Conservation (phyloP, 2,329 filamentous ascomycete genomes). For the Ceratocystis huliohia region DNA sequence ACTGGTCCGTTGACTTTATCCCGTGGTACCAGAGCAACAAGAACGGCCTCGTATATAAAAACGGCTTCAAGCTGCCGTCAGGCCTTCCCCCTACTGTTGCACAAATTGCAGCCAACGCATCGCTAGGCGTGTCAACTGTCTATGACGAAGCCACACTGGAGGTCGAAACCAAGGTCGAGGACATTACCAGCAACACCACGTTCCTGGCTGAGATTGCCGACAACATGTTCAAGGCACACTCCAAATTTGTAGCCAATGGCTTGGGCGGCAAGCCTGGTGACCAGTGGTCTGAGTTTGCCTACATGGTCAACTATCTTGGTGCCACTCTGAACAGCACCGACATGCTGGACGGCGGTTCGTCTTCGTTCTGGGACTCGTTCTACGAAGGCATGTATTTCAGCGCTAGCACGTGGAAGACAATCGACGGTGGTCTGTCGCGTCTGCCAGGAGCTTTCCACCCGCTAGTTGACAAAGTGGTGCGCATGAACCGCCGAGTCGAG, state of each 20-base stretch:
- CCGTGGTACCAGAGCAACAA: conserved; percentile 44
- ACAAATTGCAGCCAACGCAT: conserved; percentile 35
- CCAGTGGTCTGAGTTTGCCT: conserved; percentile 52
- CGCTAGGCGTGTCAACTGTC: conserved; percentile 26
- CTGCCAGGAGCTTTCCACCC: conserved; percentile 51
- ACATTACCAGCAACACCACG: conserved; percentile 18
- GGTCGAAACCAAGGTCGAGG: conserved; percentile 23
- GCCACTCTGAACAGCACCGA: conserved; percentile 41
- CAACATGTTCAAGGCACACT: conserved; percentile 34
- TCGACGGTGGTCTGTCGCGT: conserved; percentile 43
- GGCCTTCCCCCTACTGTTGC: conserved; percentile 40
- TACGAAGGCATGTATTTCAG: conserved; percentile 24
- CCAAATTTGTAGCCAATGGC: conserved; percentile 32
- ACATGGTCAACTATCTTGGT: conserved; percentile 43
- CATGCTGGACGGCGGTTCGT: conserved; percentile 20
- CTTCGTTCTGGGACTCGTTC: conserved; percentile 23
- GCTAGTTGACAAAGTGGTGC: conserved; percentile 43
- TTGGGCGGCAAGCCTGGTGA: conserved; percentile 32
- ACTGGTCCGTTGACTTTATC: conserved; percentile 46
- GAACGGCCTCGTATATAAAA: conserved; percentile 41
- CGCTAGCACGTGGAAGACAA: conserved; percentile 27
- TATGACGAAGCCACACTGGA: conserved; percentile 24
- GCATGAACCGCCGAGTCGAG: conserved; percentile 43
- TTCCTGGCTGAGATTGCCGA: conserved; percentile 30
- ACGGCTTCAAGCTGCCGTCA: conserved; percentile 36